phyloP scores from a whole-genome alignment of 2,329 filamentous ascomycete genomes.

The Plenodomus lindquistii region DNA sequence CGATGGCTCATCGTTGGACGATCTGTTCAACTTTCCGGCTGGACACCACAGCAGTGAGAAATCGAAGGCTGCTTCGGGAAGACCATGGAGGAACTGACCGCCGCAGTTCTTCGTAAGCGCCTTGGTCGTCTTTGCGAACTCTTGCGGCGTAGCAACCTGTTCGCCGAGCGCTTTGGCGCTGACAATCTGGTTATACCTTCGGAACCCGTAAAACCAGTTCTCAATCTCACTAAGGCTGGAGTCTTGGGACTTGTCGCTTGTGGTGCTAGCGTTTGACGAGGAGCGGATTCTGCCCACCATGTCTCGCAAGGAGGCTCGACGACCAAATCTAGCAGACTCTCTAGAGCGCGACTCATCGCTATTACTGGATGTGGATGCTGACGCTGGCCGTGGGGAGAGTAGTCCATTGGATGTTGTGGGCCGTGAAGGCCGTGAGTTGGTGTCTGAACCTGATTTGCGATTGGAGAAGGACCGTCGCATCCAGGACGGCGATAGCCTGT shows the following conservation, averaged over 20 bases:
- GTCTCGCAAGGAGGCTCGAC: conserved; percentile 23
- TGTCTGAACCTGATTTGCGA: conserved; percentile 16
- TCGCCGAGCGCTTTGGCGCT: conserved; percentile 20
- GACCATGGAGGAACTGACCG: conserved; percentile 32
- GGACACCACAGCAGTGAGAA: conserved; percentile 41
- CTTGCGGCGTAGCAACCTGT: conserved; percentile 15
- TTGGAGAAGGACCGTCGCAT: conserved; percentile 20
- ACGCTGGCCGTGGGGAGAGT: conserved; percentile 18
- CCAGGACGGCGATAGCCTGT: conserved; percentile 29
- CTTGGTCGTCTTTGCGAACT: conserved; percentile 28
- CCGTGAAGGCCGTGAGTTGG: conserved; percentile 12
- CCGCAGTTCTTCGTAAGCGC: conserved; percentile 34
- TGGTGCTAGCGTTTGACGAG: conserved; percentile 27
- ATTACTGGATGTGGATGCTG: conserved; percentile 30
- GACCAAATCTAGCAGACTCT: conserved; percentile 24
- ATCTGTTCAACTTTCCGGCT: conserved; percentile 17
- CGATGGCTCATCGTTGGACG: conserved; percentile 24
- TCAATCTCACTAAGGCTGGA: conserved; percentile 30
- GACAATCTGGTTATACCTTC: conserved; percentile 37
- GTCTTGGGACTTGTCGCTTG: conserved; percentile 21
- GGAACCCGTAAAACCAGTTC: conserved; percentile 37
- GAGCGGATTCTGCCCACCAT: conserved; percentile 34
- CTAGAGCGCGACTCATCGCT: conserved; percentile 32
- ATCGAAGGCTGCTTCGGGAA: conserved; percentile 40
- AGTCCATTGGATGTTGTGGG: conserved; percentile 18